Evolutionary conservation across 2,329 filamentous ascomycete genomes (phyloP), one percentile per base, ranked within the genome.

Genomic region (Fusarium chaquense): DNA sequence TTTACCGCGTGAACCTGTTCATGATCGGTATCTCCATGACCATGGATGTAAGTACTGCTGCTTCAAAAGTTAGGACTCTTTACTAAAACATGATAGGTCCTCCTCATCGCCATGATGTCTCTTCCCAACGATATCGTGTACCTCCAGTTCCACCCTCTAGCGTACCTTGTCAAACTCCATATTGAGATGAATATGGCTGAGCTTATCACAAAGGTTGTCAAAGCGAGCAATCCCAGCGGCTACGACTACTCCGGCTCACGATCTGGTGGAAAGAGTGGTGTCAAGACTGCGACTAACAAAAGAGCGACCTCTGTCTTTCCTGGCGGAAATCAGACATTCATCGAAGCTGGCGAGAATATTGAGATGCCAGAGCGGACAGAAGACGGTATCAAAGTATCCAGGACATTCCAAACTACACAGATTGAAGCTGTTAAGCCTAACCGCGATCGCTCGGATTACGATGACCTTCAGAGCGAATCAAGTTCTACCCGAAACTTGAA

Each of bases 161-260:
- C 83, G 4, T 86, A 86, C 68, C 79, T 85, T 18, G 83, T 86
- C 53, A 86, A 86, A 58, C 79, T 86, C 15, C 83, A 86, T 58
- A 86, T 86, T 66, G 84, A 86, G 69, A 82, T 86, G 80, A 82
- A 81, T 30, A 85, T 86, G 83, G 83, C 84, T 44, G 82, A 83
- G 28, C 80, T 86, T 22, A 86, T 86, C 69, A 82, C 75, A 22
- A 81, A 80, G 53, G 76, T 83, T 0, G 74, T 76, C 49, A 74
- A 74, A 35, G 73, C 73, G 9, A 74, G 70, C 36, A 76, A 76
- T 41, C 60, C 65, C 24, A 57, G 58, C 12, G 74, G 71, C 10
- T 74, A 75, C 50, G 72, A 75, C 24, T 75, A 59, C 16, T 75
- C 71, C 0, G 55, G 53, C 8, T 76, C 72, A 20, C 61, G 64